phyloP scores from a whole-genome alignment of 2,329 filamentous ascomycete genomes.

The Botrytis aclada region DNA sequence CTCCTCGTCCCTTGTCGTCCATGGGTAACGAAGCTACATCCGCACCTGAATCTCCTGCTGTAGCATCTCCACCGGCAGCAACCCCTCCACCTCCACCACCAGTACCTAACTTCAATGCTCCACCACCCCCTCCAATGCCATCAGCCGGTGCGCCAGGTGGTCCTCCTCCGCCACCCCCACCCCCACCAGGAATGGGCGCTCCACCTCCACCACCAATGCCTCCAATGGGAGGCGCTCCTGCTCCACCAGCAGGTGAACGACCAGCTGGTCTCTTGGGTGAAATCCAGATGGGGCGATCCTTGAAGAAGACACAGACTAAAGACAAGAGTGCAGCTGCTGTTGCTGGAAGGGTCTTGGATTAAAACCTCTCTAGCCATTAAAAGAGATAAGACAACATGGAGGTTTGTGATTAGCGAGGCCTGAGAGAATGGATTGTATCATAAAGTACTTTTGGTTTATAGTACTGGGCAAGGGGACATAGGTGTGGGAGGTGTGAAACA shows the following conservation, averaged over 20 bases:
- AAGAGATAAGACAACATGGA: background rate
- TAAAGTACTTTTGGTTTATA: background rate
- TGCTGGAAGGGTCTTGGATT: slow-evolving; percentile 68
- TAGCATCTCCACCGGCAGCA: slow-evolving; percentile 41
- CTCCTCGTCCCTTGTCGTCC: slow-evolving; percentile 81
- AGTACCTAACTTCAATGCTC: slow-evolving; percentile 45
- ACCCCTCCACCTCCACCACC: slow-evolving; percentile 49
- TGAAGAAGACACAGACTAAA: slow-evolving; percentile 87
- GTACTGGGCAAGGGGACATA: background rate
- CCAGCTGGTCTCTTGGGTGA: slow-evolving; percentile 70
- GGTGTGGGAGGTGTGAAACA: background rate
- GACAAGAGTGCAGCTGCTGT: slow-evolving; percentile 72
- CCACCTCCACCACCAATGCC: slow-evolving; percentile 44
- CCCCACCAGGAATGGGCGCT: slow-evolving; percentile 34
- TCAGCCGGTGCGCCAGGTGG: slow-evolving; percentile 42
- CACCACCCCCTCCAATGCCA: slow-evolving; percentile 48
- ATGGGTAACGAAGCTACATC: slow-evolving; percentile 64
- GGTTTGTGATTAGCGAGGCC: background rate
- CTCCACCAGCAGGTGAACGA: slow-evolving; percentile 40
- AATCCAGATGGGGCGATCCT: slow-evolving; percentile 73
- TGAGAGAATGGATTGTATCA: slow-evolving; percentile 4
- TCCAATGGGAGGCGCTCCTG: slow-evolving; percentile 32
- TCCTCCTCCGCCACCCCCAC: slow-evolving; percentile 39
- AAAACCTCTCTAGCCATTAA: background rate
- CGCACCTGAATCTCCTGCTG: slow-evolving; percentile 42